Base-by-base conservation (phyloP, 306 rosid species). In the Gynostemma pentaphyllum region DNA sequence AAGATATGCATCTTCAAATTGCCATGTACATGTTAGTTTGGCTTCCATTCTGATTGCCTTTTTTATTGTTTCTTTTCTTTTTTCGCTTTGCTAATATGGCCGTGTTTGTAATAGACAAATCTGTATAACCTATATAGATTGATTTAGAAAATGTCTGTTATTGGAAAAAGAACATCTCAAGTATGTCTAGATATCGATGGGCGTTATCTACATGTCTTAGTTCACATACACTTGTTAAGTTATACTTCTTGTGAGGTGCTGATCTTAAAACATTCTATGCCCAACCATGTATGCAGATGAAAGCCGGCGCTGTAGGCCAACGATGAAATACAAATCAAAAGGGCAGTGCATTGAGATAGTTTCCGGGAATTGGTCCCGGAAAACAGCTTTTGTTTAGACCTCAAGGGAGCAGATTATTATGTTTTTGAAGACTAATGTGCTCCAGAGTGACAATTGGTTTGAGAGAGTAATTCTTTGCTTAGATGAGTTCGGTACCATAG, bases 21-120 rank as follows among this genome's bases (percentile, higher is more conserved):
- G 60, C 72, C 84, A 50, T 78, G 73, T 67, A 78, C 76, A 88
- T 89, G 92, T 88, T 62, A 68, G 80, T 67, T 37, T 18, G 64
- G 18, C 62, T 39, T 70, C 68, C 36, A 52, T 79, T 39, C 56
- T 28, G 9, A 7, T 45, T 46, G n/a, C n/a, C n/a, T 9, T 8
- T 37, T 12, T 10, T 12, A 7, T 37, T 24, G 59, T 28, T 59
- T 12, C 3, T 30, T 7, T 57, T 7, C 28, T 12, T 18, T n/a
- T 53, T 53, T 27, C 39, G 13, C 44, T 6, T 49, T 63, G 34
- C n/a, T 24, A 56, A 42, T 5, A 1, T 1, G 11, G 5, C 66
- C 22, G 23, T 44, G 24, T 62, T 24, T 62, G 22, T 26, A 34
- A 10, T 34, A 19, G n/a, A n/a, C n/a, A n/a, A n/a, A n/a, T n/a